Conservation (phyloP, 352 stramenopile species). For the Thalassiosira hispida region DNA sequence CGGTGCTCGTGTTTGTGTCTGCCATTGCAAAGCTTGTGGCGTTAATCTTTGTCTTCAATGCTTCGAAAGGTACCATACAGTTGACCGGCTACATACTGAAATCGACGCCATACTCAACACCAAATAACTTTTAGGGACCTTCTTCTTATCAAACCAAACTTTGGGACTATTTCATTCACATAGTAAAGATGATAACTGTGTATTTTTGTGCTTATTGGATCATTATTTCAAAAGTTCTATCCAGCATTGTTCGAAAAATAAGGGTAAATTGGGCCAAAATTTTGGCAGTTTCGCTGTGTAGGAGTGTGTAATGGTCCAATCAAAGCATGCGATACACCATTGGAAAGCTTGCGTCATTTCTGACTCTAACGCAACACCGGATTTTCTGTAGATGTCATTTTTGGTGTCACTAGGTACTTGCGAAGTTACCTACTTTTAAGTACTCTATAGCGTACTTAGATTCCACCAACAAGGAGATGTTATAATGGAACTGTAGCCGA, state of each 20-base stretch:
- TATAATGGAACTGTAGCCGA: too few relatives aligned
- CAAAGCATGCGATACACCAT: background rate
- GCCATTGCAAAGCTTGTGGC: constrained; percentile 4
- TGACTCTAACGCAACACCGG: background rate
- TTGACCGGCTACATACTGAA: background rate
- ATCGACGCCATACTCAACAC: too few relatives aligned
- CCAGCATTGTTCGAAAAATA: background rate
- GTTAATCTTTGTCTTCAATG: constrained; percentile 19
- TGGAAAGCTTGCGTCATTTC: background rate
- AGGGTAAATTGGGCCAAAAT: background rate
- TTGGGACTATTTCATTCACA: too few relatives aligned
- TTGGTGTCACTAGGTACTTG: background rate
- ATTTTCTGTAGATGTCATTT: background rate
- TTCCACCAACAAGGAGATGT: constrained; percentile 18
- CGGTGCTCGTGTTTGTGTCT: background rate
- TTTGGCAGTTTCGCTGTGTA: background rate
- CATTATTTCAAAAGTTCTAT: too few relatives aligned
- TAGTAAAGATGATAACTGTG: too few relatives aligned
- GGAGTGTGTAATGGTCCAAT: background rate
- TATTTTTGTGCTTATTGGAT: too few relatives aligned
- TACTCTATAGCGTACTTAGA: background rate
- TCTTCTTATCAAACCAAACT: too few relatives aligned
- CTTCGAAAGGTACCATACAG: constrained; percentile 1
- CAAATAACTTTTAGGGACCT: background rate
- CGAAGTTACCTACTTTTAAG: background rate